phyloP scores from a whole-genome alignment of 805 yeast species.

The Starmerella apicola region DNA sequence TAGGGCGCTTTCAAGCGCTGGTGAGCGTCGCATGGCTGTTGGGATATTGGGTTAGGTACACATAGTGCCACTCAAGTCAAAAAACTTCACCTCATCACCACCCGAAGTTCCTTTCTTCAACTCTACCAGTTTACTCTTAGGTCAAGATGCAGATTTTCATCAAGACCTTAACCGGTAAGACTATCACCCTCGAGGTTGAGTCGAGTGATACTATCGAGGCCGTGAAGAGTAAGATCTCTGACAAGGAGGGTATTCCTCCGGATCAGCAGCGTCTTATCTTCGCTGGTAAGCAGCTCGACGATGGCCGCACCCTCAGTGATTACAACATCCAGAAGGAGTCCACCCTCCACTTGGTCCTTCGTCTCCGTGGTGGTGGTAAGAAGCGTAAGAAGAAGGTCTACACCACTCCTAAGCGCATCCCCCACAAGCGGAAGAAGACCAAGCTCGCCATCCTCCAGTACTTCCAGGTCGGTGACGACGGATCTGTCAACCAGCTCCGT shows the following conservation, averaged over 20 bases:
- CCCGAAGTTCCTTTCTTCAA: neutral
- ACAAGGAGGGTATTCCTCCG: constrained; percentile 95
- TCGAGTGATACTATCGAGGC: constrained; percentile 96
- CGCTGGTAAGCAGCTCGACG: constrained; percentile 93
- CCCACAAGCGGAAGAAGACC: constrained; percentile 98
- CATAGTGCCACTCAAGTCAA: neutral
- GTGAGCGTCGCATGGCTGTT: constrained; percentile 1
- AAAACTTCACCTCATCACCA: constrained; percentile 1
- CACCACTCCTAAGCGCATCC: constrained; percentile 99
- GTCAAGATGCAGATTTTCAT: constrained; percentile 63
- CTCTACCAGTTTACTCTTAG: neutral
- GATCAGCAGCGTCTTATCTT: constrained; percentile 95
- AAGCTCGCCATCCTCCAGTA: constrained; percentile 98
- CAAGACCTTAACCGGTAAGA: constrained; percentile 97
- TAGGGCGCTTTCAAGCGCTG: too few species aligned
- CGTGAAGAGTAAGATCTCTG: constrained; percentile 93
- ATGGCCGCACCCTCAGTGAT: constrained; percentile 88
- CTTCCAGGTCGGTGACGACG: constrained; percentile 98
- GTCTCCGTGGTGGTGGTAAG: constrained; percentile 99
- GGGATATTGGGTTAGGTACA: neutral
- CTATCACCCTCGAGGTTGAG: constrained; percentile 96
- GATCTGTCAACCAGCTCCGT: constrained; percentile 96
- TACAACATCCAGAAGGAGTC: constrained; percentile 98
- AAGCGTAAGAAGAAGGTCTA: constrained; percentile 99
- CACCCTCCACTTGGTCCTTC: constrained; percentile 86